These are phyloP conservation scores for Smithsoniella earleae DNA, from an alignment of 163 green algal genomes.

Conservation along the genomic window DNA sequence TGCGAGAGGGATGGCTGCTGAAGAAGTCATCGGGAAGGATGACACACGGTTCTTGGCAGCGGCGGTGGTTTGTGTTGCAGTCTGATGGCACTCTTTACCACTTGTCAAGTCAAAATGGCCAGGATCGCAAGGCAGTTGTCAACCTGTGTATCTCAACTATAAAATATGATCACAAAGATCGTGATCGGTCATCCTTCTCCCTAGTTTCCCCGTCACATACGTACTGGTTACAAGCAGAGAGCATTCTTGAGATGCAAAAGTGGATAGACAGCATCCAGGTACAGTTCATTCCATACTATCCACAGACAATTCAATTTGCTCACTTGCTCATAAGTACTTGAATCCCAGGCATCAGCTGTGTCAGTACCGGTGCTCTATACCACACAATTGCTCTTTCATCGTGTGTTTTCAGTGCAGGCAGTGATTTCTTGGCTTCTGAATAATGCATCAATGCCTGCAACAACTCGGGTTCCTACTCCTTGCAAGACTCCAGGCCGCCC, in stretches of 20 bases:
- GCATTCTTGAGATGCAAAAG: conserved; percentile 49
- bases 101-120: neutral
- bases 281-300: neutral
- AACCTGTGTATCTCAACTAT: conserved; percentile 31
- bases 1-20: conserved; percentile 8
- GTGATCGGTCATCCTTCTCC: neutral
- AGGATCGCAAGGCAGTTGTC: conserved; percentile 26
- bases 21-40: conserved; percentile 13
- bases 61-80: conserved; percentile 28
- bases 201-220: conserved; percentile 10
- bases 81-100: conserved; percentile 19
- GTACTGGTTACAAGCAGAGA: conserved; percentile 51
- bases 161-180: conserved; percentile 14
- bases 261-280: conserved; percentile 68
- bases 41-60: conserved; percentile 19
- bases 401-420: no score
- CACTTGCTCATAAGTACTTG: no score
- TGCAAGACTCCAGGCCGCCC: conserved; percentile 12
- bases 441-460: neutral
- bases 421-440: conserved; percentile 31
- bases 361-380: no score
- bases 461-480: neutral
- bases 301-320: no score
- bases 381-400: no score
- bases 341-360: no score